These are phyloP conservation scores for Thozetella sp. DNA, from an alignment of 495 filamentous ascomycete species.

Conservation along the genomic window DNA sequence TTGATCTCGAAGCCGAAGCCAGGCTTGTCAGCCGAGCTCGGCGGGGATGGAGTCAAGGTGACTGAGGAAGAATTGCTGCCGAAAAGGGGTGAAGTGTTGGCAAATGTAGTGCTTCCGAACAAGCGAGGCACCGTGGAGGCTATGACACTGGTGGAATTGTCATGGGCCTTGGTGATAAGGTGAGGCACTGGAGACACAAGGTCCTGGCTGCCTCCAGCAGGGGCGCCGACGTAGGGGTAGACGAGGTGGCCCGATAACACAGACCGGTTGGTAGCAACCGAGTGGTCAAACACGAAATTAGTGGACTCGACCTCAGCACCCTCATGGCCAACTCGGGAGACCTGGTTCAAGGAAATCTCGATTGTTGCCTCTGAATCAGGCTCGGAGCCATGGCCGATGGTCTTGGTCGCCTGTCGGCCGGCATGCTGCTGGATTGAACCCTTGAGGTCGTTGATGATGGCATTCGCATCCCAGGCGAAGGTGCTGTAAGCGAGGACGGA, in stretches of 20 bases:
- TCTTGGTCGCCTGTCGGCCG: background rate
- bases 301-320: background rate
- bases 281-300: no score
- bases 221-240: background rate
- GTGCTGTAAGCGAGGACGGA: background rate
- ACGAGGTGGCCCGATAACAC: background rate
- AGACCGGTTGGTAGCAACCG: background rate
- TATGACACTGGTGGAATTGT: no score
- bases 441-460: background rate
- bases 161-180: no score
- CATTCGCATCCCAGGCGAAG: background rate
- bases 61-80: background rate
- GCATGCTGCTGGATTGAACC: background rate
- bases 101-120: background rate
- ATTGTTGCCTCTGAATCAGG: background rate
- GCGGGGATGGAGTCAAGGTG: background rate
- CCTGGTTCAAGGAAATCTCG: background rate
- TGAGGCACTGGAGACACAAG: no score
- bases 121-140: no score
- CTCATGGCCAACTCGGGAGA: no score
- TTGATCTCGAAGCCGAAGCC: background rate
- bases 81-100: background rate
- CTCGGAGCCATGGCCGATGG: background rate
- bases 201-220: conserved; percentile 1
- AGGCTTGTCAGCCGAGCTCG: background rate